A percentile compares a stretch with the other conserved stretches of the same genome.
These are phyloP conservation scores for Musa troglodytarum DNA, from an alignment of 176 grass and related monocot genomes.

Conservation along the genomic window DNA sequence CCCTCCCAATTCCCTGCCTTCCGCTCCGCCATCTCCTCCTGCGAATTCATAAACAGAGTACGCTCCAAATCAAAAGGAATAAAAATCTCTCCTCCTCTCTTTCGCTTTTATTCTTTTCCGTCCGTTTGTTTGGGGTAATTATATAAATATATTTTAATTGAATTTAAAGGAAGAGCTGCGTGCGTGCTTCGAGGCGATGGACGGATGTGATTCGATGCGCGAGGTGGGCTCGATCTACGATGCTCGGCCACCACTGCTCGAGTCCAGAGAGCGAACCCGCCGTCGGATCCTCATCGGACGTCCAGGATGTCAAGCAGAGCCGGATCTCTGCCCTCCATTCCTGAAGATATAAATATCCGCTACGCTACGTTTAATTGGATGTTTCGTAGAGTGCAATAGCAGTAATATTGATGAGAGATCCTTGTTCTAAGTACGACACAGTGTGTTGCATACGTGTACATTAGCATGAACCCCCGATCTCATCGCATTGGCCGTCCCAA, in stretches of 20 bases:
- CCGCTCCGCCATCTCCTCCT: conserved; percentile 46
- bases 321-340: conserved; percentile 43
- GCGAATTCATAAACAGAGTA: conserved; percentile 85
- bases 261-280: conserved; percentile 60
- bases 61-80: background rate
- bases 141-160: background rate
- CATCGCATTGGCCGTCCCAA: too few species aligned
- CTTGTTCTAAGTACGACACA: too few species aligned
- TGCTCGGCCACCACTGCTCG: conserved; percentile 38
- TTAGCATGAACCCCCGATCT: too few species aligned
- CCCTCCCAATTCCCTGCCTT: conserved; percentile 39
- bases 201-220: conserved; percentile 12
- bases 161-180: conserved; percentile 49
- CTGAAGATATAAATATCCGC: background rate
- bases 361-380: too few species aligned
- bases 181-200: conserved; percentile 56
- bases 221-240: conserved; percentile 26
- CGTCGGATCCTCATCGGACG: conserved; percentile 49
- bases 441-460: too few species aligned
- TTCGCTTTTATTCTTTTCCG: background rate
- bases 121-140: background rate
- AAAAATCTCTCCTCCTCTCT: conserved; percentile 10
- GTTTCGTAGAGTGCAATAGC: too few species aligned
- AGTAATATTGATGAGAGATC: too few species aligned
- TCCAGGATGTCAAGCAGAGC: conserved; percentile 37